Evolutionary conservation across 805 yeast genomes (phyloP).

Genomic region (Hanseniaspora lindneri): DNA sequence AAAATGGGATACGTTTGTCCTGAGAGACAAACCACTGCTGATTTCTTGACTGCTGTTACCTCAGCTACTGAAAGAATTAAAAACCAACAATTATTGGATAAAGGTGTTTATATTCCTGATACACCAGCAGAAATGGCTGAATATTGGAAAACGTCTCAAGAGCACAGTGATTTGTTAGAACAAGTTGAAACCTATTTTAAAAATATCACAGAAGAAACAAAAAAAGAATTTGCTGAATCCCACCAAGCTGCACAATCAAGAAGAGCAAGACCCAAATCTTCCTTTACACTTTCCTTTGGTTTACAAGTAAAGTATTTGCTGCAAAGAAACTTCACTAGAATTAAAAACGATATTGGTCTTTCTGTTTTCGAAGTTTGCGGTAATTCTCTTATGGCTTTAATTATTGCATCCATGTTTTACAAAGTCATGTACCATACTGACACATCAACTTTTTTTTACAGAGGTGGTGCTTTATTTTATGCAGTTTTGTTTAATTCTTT

Average conservation of each 20-base stretch:
- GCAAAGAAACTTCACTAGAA: slow-evolving; percentile 39
- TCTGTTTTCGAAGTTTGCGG: slow-evolving; percentile 34
- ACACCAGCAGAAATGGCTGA: slow-evolving; percentile 51
- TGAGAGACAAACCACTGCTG: slow-evolving; percentile 57
- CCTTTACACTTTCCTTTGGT: slow-evolving; percentile 41
- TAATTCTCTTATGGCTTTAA: slow-evolving; percentile 42
- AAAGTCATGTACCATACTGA: slow-evolving; percentile 30
- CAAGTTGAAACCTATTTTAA: slow-evolving; percentile 36
- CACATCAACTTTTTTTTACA: slow-evolving; percentile 40
- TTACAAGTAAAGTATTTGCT: slow-evolving; percentile 42
- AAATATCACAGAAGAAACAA: slow-evolving; percentile 22
- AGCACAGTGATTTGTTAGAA: slow-evolving; percentile 32
- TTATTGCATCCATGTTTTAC: slow-evolving; percentile 48
- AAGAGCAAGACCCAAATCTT: slow-evolving; percentile 36
- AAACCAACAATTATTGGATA: slow-evolving; percentile 27
- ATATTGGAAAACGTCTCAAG: slow-evolving; percentile 44
- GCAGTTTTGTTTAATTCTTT: slow-evolving; percentile 53
- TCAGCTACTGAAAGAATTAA: slow-evolving; percentile 50
- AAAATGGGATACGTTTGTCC: slow-evolving; percentile 57
- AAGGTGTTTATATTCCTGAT: slow-evolving; percentile 45
- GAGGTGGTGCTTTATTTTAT: slow-evolving; percentile 59
- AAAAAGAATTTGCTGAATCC: slow-evolving; percentile 28
- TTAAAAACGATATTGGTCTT: slow-evolving; percentile 40
- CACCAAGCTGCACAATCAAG: slow-evolving; percentile 44
- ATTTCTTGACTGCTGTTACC: slow-evolving; percentile 57